These are phyloP conservation scores for Brassica juncea DNA, from an alignment of 345 rosid genomes.

Conservation along the genomic window DNA sequence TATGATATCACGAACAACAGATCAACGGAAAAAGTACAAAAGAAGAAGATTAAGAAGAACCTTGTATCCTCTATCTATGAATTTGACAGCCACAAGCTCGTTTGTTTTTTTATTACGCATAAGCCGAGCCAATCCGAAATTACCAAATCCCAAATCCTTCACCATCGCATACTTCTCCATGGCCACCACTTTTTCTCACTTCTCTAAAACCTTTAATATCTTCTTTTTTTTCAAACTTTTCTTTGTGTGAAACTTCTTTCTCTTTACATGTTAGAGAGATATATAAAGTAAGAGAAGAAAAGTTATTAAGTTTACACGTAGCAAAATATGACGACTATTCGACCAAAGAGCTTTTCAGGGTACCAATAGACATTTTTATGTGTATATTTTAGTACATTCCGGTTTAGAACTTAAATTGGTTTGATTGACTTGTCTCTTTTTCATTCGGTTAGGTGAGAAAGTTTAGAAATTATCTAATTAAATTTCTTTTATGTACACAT, in stretches of 20 bases:
- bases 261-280: neutral
- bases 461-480: neutral
- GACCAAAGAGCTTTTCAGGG: conserved; percentile 12
- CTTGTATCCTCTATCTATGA: conserved; percentile 65
- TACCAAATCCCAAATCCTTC: conserved; percentile 69
- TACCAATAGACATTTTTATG: conserved; percentile 18
- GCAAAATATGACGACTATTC: conserved; percentile 16
- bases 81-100: conserved; percentile 67
- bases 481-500: neutral
- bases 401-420: conserved; percentile 6
- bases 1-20: neutral
- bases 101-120: conserved; percentile 53
- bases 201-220: neutral
- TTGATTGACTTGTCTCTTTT: neutral
- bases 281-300: neutral
- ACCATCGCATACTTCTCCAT: conserved; percentile 72
- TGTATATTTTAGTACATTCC: neutral
- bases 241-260: neutral
- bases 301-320: conserved; percentile 24
- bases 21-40: neutral
- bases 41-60: conserved; percentile 25
- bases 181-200: conserved; percentile 10
- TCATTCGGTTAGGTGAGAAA: neutral
- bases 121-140: conserved; percentile 67
- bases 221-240: neutral